Conservation (phyloP, 345 rosid genomes). For the Psidium guajava region DNA sequence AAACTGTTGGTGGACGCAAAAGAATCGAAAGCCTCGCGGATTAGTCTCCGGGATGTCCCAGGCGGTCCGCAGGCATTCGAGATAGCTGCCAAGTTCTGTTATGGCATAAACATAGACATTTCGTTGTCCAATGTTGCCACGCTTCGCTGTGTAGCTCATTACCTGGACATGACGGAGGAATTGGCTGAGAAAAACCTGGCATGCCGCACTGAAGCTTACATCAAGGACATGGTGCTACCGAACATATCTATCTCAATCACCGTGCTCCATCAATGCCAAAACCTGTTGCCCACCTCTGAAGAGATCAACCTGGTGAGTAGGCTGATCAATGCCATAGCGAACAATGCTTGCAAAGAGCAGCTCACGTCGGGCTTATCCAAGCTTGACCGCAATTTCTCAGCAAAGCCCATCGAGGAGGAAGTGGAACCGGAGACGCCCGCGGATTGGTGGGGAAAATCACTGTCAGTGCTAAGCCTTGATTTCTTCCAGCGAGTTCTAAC, state of each 20-base stretch:
- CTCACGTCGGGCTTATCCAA: slow-evolving; percentile 76
- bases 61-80: slow-evolving; percentile 91
- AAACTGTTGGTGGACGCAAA: slow-evolving; percentile 57
- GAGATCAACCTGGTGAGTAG: slow-evolving; percentile 64
- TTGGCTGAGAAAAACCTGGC: slow-evolving; percentile 63
- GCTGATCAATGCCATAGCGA: slow-evolving; percentile 65
- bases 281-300: slow-evolving; percentile 56
- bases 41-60: slow-evolving; percentile 50
- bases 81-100: slow-evolving; percentile 92
- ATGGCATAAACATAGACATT: slow-evolving; percentile 73
- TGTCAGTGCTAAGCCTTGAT: slow-evolving; percentile 62
- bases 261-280: slow-evolving; percentile 71
- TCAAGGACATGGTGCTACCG: slow-evolving; percentile 54
- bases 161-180: slow-evolving; percentile 92
- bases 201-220: slow-evolving; percentile 45
- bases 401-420: slow-evolving; percentile 22
- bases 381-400: slow-evolving; percentile 64
- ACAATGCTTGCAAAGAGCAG: slow-evolving; percentile 89
- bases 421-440: slow-evolving; percentile 60
- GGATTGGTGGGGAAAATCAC: slow-evolving; percentile 90
- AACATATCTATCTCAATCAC: slow-evolving; percentile 54
- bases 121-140: slow-evolving; percentile 62
- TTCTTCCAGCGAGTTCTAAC: slow-evolving; percentile 73
- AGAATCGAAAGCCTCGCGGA: slow-evolving; percentile 44
- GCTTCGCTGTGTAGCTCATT: slow-evolving; percentile 52